Percentiles rank a stretch among this genome's conserved stretches.
phyloP scores from a whole-genome alignment of 305 asterid species.

The Ilex paraguariensis region DNA sequence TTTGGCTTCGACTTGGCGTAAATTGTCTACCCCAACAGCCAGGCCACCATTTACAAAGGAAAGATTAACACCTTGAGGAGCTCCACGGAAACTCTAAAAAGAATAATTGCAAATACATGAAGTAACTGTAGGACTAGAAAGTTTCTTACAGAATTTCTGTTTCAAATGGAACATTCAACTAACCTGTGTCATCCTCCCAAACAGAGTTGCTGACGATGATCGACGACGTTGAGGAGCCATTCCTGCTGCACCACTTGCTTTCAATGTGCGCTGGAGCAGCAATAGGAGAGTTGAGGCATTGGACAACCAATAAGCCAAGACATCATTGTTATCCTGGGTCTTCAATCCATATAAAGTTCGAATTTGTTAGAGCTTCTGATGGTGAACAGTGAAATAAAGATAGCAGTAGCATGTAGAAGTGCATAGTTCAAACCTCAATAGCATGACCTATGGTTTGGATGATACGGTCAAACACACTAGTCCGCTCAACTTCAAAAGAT shows the following conservation, averaged over 20 bases:
- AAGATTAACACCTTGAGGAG: slow-evolving; percentile 68
- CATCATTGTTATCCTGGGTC: slow-evolving; percentile 56
- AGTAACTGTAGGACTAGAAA: slow-evolving; percentile 6
- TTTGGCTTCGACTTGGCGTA: slow-evolving; percentile 95
- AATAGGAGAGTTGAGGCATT: slow-evolving; percentile 58
- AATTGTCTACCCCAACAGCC: slow-evolving; percentile 75
- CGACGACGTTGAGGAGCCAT: slow-evolving; percentile 62
- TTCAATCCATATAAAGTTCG: slow-evolving; percentile 34
- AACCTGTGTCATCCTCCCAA: slow-evolving; percentile 60
- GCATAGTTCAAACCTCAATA: slow-evolving; percentile 49
- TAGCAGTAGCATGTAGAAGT: slow-evolving; percentile 9
- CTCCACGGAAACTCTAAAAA: slow-evolving; percentile 78
- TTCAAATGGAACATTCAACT: slow-evolving; percentile 4
- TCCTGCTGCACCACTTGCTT: slow-evolving; percentile 62
- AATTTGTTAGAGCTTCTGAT: slow-evolving; percentile 4
- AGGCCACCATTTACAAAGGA: slow-evolving; percentile 44
- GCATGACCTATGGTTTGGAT: slow-evolving; percentile 64
- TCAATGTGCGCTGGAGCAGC: slow-evolving; percentile 62
- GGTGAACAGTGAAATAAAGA: slow-evolving; percentile 13
- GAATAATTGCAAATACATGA: slow-evolving; percentile 15
- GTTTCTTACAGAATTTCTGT: not conserved
- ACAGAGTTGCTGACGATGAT: slow-evolving; percentile 51
- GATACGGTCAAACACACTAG: slow-evolving; percentile 55
- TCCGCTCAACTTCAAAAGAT: slow-evolving; percentile 86
- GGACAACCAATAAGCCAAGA: slow-evolving; percentile 66